Evolutionary conservation across 1,284 basidiomycete genomes (phyloP), one percentile per base, ranked within the genome.

Genomic region (Fomitopsis schrenkii): DNA sequence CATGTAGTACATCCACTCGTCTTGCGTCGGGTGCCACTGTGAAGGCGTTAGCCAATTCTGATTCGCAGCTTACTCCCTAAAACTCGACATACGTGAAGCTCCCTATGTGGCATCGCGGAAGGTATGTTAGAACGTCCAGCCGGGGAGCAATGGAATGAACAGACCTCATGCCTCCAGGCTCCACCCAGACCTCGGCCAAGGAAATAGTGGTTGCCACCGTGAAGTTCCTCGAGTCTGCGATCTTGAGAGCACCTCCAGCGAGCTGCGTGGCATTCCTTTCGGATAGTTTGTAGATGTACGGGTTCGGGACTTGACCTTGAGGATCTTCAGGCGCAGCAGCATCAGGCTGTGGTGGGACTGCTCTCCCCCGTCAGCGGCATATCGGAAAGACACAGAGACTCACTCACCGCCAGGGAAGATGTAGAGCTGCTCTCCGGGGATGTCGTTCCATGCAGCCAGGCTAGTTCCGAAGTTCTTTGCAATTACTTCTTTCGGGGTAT

Each of bases 1-100:
- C 77, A 79, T 59, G 64, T 73, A 86, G 73, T 83, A 86, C 60
- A 77, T 81, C 86, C 86, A 89, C 74, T 89, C 86, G 65, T 84
- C 83, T 70, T 86, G 78, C 46, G 85, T 89, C 7, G 88, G 87
- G 70, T 90, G 89, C 88, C 88, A 91, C 83, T 90, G 59, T 3
- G 5, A 33, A 38, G n/a, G n/a, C 26, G 58, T 40, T 38, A 36
- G 30, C 57, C 35, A 60, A 36, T 55, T 22, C 22, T 28, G 41
- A 33, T 56, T 36, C 6, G 8, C 36, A 35, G 6, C 26, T 2
- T 56, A 14, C 36, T 33, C 3, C 4, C 19, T n/a, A 30, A 17
- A 9, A 2, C 17, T 17, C 22, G 12, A 50, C 66, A 57, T 58
- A 68, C 66, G 69, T 79, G 72, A 22, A 73, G 62, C 64, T 73